Evolutionary conservation across 1,284 basidiomycete species (phyloP).

Genomic region (Fomitopsis pinicola): DNA sequence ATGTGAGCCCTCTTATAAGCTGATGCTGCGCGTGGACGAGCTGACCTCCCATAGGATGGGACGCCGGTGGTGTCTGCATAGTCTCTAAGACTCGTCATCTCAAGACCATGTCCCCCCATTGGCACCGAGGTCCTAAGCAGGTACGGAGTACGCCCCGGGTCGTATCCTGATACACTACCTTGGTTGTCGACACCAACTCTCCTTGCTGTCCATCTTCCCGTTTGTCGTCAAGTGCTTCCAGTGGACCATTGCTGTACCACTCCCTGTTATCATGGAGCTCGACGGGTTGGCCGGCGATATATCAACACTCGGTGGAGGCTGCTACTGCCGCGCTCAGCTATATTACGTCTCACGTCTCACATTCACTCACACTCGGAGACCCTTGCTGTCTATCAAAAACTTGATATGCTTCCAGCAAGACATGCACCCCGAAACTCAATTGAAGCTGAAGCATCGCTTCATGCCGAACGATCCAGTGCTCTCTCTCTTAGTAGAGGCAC

Average conservation of each 20-base stretch:
- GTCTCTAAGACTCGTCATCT: constrained; percentile 46
- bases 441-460: too few relatives aligned
- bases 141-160: constrained; percentile 43
- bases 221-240: constrained; percentile 74
- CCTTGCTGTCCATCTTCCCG: constrained; percentile 68
- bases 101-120: constrained; percentile 24
- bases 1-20: constrained; percentile 41
- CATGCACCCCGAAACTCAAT: too few relatives aligned
- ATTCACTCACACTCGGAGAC: constrained; percentile 72
- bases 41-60: constrained; percentile 41
- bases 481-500: too few relatives aligned
- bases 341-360: constrained; percentile 69
- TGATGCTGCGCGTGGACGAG: constrained; percentile 7
- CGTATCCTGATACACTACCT: constrained; percentile 82
- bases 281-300: constrained; percentile 80
- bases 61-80: constrained; percentile 63
- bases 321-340: constrained; percentile 74
- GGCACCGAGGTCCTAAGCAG: constrained; percentile 31
- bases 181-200: constrained; percentile 95
- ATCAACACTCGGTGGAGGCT: constrained; percentile 61
- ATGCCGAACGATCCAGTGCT: too few relatives aligned
- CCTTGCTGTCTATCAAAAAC: too few relatives aligned
- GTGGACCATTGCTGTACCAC: constrained; percentile 90
- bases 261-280: constrained; percentile 94
- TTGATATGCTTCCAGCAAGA: too few relatives aligned